Evolutionary conservation across 441 rosid genomes (phyloP).

Genomic region (Hura crepitans): DNA sequence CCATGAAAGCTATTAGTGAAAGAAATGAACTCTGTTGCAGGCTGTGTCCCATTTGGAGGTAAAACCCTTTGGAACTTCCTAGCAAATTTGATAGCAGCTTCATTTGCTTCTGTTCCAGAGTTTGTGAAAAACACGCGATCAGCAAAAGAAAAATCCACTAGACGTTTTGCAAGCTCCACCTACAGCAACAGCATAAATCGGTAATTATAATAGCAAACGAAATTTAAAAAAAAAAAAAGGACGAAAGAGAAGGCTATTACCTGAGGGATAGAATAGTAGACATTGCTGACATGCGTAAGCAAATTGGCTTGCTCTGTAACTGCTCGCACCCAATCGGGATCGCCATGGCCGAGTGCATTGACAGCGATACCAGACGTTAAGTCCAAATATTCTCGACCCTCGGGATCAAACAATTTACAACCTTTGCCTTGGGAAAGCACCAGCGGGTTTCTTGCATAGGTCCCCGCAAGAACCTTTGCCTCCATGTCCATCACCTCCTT

Average conservation of each 20-base stretch:
- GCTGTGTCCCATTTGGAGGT: conserved; percentile 44
- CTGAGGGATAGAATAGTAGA: conserved; percentile 43
- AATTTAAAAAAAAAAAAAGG: not conserved
- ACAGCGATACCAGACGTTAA: conserved; percentile 77
- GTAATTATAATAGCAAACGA: not conserved
- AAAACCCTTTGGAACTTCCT: conserved; percentile 72
- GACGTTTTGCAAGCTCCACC: conserved; percentile 77
- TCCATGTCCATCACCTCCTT: conserved; percentile 28
- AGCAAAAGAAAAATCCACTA: conserved; percentile 70
- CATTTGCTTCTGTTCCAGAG: conserved; percentile 93
- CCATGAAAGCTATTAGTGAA: conserved; percentile 87
- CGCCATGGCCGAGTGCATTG: conserved; percentile 59
- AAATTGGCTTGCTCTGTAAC: conserved; percentile 41
- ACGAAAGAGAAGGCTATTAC: conserved; percentile 5
- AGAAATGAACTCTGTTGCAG: conserved; percentile 60
- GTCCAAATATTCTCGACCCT: conserved; percentile 76
- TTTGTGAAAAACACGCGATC: conserved; percentile 79
- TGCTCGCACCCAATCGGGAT: conserved; percentile 45
- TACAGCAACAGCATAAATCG: conserved; percentile 22
- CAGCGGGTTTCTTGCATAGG: conserved; percentile 71
- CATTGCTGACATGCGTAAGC: conserved; percentile 44
- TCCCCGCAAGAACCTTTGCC: conserved; percentile 50
- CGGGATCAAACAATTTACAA: conserved; percentile 67
- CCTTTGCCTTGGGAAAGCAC: conserved; percentile 66
- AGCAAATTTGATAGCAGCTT: conserved; percentile 91